Percentiles rank a stretch among this genome's conserved stretches.
Conservation (phyloP, 208 protist species). For the Zelonia costaricensis region DNA sequence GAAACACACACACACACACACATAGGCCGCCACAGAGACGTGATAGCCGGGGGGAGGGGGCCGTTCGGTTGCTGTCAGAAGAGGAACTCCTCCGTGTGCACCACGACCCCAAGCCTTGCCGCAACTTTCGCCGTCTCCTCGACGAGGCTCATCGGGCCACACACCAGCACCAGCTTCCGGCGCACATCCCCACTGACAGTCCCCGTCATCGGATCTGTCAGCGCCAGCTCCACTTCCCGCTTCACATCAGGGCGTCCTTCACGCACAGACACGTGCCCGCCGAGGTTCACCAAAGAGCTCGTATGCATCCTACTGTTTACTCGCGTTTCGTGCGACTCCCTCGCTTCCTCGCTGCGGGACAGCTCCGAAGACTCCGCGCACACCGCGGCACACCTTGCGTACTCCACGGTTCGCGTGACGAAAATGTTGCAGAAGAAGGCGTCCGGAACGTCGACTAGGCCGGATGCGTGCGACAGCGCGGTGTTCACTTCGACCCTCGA, state of each 20-base stretch:
- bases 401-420: conserved; percentile 1
- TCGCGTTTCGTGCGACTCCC: too few species aligned
- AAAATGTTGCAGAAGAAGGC: background rate
- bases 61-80: conserved; percentile 2
- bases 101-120: conserved; percentile 17
- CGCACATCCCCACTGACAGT: conserved; percentile 8
- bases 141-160: conserved; percentile 35
- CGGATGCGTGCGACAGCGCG: background rate
- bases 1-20: too few species aligned
- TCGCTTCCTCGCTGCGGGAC: too few species aligned
- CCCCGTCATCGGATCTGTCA: background rate
- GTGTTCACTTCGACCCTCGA: too few species aligned
- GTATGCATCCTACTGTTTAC: too few species aligned
- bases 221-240: conserved; percentile 4
- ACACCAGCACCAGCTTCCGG: conserved; percentile 36
- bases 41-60: too few species aligned
- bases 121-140: conserved; percentile 12
- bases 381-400: background rate
- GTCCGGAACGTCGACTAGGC: background rate
- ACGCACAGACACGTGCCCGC: background rate
- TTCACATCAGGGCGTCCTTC: conserved; percentile 17
- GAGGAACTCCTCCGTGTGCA: conserved; percentile 35
- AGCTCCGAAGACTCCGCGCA: too few species aligned
- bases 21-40: background rate
- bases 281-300: background rate